These are phyloP conservation scores for Rosa lucieae DNA, from an alignment of 306 rosid species.

Conservation along the genomic window DNA sequence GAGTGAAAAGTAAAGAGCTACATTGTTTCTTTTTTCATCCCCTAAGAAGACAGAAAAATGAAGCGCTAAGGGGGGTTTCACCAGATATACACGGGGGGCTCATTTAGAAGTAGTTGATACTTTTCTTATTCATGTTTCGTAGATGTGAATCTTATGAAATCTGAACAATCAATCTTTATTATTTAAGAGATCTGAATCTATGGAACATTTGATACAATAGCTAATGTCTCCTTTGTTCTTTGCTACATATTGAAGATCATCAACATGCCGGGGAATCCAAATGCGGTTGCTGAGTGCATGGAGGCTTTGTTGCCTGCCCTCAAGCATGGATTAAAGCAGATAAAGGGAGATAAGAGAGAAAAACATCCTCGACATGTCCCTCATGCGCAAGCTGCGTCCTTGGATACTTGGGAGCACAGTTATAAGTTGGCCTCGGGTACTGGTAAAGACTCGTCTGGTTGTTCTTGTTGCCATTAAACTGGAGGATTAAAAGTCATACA, in stretches of 20 bases:
- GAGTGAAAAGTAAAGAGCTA: not conserved
- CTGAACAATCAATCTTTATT: not conserved
- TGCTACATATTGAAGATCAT: conserved; percentile 22
- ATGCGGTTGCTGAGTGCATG: conserved; percentile 93
- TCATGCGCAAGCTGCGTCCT: conserved; percentile 58
- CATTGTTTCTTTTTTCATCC: not conserved
- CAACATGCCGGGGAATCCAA: conserved; percentile 98
- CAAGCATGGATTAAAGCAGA: conserved; percentile 85
- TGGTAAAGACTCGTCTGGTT: conserved; percentile 34
- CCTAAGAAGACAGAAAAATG: not conserved
- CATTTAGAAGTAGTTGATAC: not conserved
- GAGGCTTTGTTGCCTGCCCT: conserved; percentile 88
- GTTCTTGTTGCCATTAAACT: conserved; percentile 56
- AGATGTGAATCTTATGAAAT: not conserved
- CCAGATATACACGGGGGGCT: not conserved
- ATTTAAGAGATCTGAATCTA: too few relatives aligned
- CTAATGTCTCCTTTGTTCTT: not conserved
- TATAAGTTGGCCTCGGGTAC: conserved; percentile 47
- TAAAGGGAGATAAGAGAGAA: conserved; percentile 85
- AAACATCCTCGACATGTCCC: conserved; percentile 85
- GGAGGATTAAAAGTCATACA: not conserved
- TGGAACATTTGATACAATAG: not conserved
- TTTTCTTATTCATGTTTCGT: not conserved
- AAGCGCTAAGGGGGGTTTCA: not conserved
- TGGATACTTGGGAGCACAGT: conserved; percentile 71